Percentiles rank a stretch among this genome's conserved stretches.
These are phyloP conservation scores for Saturnispora hagleri DNA, from an alignment of 805 yeast genomes.

Conservation along the genomic window DNA sequence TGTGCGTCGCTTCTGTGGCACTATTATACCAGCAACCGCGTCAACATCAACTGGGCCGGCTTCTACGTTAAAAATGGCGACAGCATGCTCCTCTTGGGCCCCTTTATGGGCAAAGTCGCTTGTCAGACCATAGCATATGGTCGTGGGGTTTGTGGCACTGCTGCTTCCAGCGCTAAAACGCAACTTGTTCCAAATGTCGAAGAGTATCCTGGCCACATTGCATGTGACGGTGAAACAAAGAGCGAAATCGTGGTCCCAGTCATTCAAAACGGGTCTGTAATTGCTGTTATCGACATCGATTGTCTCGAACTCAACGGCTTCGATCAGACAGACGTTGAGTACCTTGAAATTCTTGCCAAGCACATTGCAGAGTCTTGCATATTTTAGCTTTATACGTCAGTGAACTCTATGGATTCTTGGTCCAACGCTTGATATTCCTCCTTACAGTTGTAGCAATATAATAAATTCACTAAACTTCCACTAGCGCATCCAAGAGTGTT, in stretches of 20 bases:
- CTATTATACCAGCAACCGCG: slow-evolving; percentile 50
- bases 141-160: slow-evolving; percentile 86
- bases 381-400: background rate
- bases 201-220: slow-evolving; percentile 84
- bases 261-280: slow-evolving; percentile 29
- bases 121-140: slow-evolving; percentile 78
- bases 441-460: slow-evolving; percentile 2
- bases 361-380: slow-evolving; percentile 43
- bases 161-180: slow-evolving; percentile 49
- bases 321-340: slow-evolving; percentile 47
- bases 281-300: slow-evolving; percentile 85
- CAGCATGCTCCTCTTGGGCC: slow-evolving; percentile 58
- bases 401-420: background rate
- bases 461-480: slow-evolving; percentile 19
- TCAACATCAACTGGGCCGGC: slow-evolving; percentile 86
- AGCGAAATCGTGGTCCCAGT: slow-evolving; percentile 93
- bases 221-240: slow-evolving; percentile 91
- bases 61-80: slow-evolving; percentile 53
- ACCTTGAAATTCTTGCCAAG: slow-evolving; percentile 51
- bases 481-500: slow-evolving; percentile 22
- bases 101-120: slow-evolving; percentile 95
- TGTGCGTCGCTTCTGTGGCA: slow-evolving; percentile 85
- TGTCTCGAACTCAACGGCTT: slow-evolving; percentile 61
- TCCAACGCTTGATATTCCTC: background rate
- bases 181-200: slow-evolving; percentile 76